Percentiles rank a stretch among this genome's conserved stretches.
Evolutionary conservation across 805 yeast genomes (phyloP).

Genomic region (Ogataea saltuana): DNA sequence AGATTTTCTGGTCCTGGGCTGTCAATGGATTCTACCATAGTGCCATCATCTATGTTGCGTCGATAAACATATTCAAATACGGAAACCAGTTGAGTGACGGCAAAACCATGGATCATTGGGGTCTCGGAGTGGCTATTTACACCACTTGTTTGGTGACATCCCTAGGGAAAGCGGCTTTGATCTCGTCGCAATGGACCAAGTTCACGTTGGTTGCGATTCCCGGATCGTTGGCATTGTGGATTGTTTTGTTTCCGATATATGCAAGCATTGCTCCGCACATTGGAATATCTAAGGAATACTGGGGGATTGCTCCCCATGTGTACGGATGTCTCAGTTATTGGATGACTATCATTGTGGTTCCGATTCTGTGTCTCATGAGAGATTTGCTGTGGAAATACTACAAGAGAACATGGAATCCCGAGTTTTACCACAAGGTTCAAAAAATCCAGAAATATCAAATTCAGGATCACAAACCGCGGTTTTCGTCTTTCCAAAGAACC

Average conservation of each 20-base stretch:
- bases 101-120: conserved; percentile 81
- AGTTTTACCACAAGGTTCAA: conserved; percentile 91
- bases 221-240: conserved; percentile 85
- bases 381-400: conserved; percentile 94
- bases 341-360: conserved; percentile 76
- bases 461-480: conserved; percentile 91
- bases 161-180: conserved; percentile 90
- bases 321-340: conserved; percentile 82
- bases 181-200: conserved; percentile 93
- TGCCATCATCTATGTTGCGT: conserved; percentile 74
- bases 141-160: conserved; percentile 87
- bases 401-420: conserved; percentile 89
- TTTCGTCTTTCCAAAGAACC: conserved; percentile 96
- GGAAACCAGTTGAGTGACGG: conserved; percentile 73
- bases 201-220: conserved; percentile 91
- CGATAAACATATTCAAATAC: conserved; percentile 63
- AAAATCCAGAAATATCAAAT: conserved; percentile 95
- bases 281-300: conserved; percentile 78
- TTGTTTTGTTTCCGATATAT: conserved; percentile 83
- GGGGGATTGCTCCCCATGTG: conserved; percentile 73
- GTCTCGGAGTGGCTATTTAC: conserved; percentile 89
- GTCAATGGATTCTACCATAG: conserved; percentile 94
- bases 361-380: conserved; percentile 75
- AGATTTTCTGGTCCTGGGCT: conserved; percentile 97
- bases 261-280: conserved; percentile 81